Base-by-base conservation (phyloP, 2,329 filamentous ascomycete genomes). In the Pseudogymnoascus sp. region DNA sequence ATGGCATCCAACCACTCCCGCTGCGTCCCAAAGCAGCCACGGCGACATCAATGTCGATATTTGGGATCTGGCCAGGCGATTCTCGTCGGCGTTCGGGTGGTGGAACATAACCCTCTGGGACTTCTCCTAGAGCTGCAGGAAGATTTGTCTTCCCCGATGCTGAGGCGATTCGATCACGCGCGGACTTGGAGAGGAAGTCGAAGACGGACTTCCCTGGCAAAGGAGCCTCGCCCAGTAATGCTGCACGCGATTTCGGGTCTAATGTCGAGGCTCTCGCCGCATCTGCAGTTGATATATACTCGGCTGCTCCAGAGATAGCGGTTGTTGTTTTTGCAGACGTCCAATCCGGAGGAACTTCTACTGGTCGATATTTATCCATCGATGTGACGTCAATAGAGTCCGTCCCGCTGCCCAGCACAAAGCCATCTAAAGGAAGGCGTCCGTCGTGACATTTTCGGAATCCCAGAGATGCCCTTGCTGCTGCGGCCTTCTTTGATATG, bases 151-250 rank as follows among this genome's bases (percentile, higher is more conserved):
- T 92, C 1, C 93, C 93, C 2, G 91, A 92, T 0, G 87, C 87
- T 10, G 85, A 81, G 2, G 83, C 92, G 51, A 99, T 83, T 25
- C 88, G 85, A 62, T 93, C 88, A 66, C 95, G 86, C 3, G 90
- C 86, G 36, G 89, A 83, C 0, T 90, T 81, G 0, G 90, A 90
- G 68, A 99, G 83, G 75, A 90, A 99, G 76, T 98, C 93, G 74
- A 98, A 99, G 2, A 99, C 87, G 0, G 95, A 98, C 77, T 98
- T 97, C 0, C 92, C 91, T 0, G 93, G 93, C 0, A 98, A 79
- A 37, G 85, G 83, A 41, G 85, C 81, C 77, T 97, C 93, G 37
- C 93, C 93, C 1, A 98, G 81, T 0, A 96, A 80, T 3, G 86
- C 86, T 11, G 92, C 93, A 67, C 95, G 86, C 45, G 88, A 81